phyloP scores from a whole-genome alignment of 371 early-diverging fungal species.

The Mortierella sp. region DNA sequence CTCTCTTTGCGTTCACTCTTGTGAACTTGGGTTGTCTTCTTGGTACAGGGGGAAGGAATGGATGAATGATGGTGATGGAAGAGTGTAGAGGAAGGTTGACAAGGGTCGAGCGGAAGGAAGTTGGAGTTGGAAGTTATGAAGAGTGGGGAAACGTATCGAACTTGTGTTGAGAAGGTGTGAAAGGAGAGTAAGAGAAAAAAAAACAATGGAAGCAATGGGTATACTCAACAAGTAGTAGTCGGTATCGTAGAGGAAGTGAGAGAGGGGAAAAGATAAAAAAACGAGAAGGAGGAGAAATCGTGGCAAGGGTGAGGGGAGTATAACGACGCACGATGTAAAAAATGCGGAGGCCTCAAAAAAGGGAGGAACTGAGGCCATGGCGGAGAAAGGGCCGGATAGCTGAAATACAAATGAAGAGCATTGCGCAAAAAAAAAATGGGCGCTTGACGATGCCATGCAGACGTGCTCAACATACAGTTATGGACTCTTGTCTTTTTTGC shows the following conservation, averaged over 20 bases:
- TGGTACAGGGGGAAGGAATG: background rate
- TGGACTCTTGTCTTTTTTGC: background rate
- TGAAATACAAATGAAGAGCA: conserved; percentile 1
- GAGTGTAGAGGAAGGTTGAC: background rate
- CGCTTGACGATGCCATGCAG: background rate
- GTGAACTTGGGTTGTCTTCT: background rate
- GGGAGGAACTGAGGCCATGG: background rate
- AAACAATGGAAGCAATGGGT: background rate
- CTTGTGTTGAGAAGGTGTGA: background rate
- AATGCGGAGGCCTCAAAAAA: conserved; percentile 2
- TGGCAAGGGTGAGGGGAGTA: conserved; percentile 9
- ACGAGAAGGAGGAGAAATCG: background rate
- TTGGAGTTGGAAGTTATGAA: background rate
- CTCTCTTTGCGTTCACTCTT: background rate
- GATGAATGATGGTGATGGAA: background rate
- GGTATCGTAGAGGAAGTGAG: background rate
- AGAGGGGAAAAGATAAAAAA: background rate
- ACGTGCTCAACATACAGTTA: conserved; percentile 10
- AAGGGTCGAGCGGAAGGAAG: background rate
- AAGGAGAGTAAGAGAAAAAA: background rate
- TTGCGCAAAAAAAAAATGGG: background rate
- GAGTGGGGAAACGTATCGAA: background rate
- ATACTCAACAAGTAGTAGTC: conserved; percentile 1
- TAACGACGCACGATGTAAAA: conserved; percentile 4
- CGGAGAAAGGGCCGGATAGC: background rate